Evolutionary conservation across 2,329 filamentous ascomycete species (phyloP), one percentile per base, ranked within the genome.

Genomic region (Trichoderma atroviride): DNA sequence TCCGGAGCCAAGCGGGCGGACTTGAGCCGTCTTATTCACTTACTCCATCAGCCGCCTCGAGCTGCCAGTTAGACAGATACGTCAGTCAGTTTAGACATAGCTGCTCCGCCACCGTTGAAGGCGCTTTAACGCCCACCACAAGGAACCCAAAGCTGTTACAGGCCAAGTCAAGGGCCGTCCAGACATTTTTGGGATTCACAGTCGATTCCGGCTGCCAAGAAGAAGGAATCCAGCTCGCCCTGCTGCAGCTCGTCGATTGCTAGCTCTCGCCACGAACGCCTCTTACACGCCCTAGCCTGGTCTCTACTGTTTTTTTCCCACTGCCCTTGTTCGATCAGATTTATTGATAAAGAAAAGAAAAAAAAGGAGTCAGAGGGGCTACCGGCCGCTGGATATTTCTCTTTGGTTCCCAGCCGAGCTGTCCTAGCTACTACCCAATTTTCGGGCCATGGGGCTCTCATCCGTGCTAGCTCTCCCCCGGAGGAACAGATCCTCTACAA

Each of bases 401-500:
- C 19, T 52, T 50, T 31, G 56, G 43, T 59, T 55, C n/a, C 16
- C 19, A 61, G 13, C 59, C 33, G 22, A 67, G 40, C 64, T 59
- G n/a, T 59, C 33, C 47, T 56, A 67, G 64, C 16, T 52, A 29
- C 27, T 33, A 13, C 63, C 55, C 43, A 43, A 56, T 43, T 47
- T 57, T 66, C 29, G 55, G 52, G 64, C 55, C 22, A 67, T 69
- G 68, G 61, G 69, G 50, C 69, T 70, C 31, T 61, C 69, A 11
- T 70, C 69, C 10, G 69, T 70, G 50, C 58, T 70, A 43, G 55
- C 65, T 35, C 58, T 56, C 53, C 69, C 64, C 53, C 69, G 69
- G 40, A 70, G 69, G 61, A 67, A 52, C 47, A 64, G 61, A 64
- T 53, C 69, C 52, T 70, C 69, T 55, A 70, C 69, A 35, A 40